phyloP scores from a whole-genome alignment of 1,284 basidiomycete genomes.

The Fomitopsis pinicola region DNA sequence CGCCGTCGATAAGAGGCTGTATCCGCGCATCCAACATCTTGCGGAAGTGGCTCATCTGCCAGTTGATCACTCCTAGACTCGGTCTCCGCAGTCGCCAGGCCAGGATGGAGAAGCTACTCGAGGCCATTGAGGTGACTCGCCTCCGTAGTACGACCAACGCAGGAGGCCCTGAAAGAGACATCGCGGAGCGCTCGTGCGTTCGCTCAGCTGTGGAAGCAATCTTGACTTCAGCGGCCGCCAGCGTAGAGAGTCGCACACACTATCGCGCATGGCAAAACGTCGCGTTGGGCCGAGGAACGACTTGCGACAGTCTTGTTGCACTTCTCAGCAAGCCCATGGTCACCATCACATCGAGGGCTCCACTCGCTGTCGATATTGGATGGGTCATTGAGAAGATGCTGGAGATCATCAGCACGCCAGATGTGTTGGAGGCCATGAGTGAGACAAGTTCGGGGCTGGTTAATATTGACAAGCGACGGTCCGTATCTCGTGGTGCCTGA shows the following conservation, averaged over 20 bases:
- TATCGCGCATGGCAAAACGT: constrained; percentile 70
- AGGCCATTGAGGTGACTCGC: constrained; percentile 67
- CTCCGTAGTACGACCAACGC: constrained; percentile 46
- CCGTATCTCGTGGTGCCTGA: constrained; percentile 13
- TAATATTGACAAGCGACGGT: constrained; percentile 81
- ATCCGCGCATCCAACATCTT: constrained; percentile 69
- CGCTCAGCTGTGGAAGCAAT: constrained; percentile 77
- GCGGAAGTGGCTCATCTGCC: constrained; percentile 72
- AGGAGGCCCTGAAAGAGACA: constrained; percentile 23
- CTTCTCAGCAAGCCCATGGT: constrained; percentile 51
- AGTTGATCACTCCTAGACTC: constrained; percentile 56
- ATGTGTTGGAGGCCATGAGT: constrained; percentile 53
- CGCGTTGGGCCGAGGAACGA: constrained; percentile 50
- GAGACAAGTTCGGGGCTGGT: constrained; percentile 56
- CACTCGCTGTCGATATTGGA: constrained; percentile 68
- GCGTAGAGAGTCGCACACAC: constrained; percentile 70
- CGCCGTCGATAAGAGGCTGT: constrained; percentile 67
- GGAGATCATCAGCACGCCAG: constrained; percentile 70
- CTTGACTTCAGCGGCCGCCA: constrained; percentile 64
- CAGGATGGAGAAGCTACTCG: constrained; percentile 66
- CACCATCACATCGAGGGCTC: constrained; percentile 40
- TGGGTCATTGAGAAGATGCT: constrained; percentile 78
- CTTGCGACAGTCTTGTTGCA: constrained; percentile 55
- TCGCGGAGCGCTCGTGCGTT: constrained; percentile 51
- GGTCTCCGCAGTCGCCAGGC: constrained; percentile 60